These are phyloP conservation scores for Nitzschia putrida DNA, from an alignment of 108 stramenopile genomes.

Conservation along the genomic window DNA sequence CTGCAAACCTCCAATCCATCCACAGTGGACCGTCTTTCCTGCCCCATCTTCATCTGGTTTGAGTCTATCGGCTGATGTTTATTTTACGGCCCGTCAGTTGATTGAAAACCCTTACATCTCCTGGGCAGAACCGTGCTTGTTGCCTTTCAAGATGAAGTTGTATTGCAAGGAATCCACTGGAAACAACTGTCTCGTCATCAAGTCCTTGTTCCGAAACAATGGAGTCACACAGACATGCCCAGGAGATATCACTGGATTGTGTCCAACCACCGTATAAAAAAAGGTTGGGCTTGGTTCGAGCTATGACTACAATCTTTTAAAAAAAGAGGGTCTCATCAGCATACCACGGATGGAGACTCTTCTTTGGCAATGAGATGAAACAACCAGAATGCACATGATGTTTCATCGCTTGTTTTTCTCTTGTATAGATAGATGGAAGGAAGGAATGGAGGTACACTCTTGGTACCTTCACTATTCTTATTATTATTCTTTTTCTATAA, in stretches of 20 bases:
- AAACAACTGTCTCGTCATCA: not conserved
- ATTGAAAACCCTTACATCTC: not conserved
- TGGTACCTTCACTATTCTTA: no score
- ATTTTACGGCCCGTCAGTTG: not conserved
- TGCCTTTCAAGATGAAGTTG: not conserved
- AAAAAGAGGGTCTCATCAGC: no score
- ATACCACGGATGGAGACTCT: no score
- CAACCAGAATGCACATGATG: no score
- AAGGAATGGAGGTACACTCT: no score
- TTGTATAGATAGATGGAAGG: no score
- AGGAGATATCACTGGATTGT: not conserved
- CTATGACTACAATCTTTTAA: no score
- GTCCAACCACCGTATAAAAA: not conserved
- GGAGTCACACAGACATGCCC: not conserved
- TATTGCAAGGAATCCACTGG: slow-evolving; percentile 4
- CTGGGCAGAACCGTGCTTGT: not conserved
- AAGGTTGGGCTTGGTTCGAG: no score
- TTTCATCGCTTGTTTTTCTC: no score
- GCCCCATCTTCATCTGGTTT: not conserved
- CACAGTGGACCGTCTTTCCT: not conserved
- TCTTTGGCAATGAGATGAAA: no score
- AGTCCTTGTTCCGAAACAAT: not conserved
- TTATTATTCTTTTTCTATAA: no score
- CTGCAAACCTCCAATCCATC: no score
- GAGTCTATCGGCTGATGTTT: not conserved